Evolutionary conservation across 1,284 basidiomycete species (phyloP).

Genomic region (Vanrija humicola): DNA sequence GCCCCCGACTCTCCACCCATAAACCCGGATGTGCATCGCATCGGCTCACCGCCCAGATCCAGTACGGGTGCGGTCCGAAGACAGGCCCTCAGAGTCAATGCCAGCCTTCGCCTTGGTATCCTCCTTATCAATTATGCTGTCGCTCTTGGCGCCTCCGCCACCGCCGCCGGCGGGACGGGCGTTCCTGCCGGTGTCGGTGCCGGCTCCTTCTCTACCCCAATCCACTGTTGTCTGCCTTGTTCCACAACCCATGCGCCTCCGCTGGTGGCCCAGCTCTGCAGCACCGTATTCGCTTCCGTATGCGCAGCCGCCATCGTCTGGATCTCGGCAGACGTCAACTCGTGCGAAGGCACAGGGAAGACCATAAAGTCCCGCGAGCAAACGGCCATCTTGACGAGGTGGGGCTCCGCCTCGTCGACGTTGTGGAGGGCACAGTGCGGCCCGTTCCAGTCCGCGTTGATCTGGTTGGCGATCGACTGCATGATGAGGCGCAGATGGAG

Average conservation of each 20-base stretch:
- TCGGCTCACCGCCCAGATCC: too few species aligned
- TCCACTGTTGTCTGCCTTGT: conserved; percentile 17
- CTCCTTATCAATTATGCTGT: too few species aligned
- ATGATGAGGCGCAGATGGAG: conserved; percentile 50
- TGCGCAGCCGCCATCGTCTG: conserved; percentile 65
- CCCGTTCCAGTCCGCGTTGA: conserved; percentile 43
- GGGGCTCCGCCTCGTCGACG: conserved; percentile 59
- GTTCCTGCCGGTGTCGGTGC: not conserved
- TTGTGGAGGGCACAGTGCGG: conserved; percentile 3
- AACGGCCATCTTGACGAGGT: conserved; percentile 54
- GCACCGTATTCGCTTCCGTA: conserved; percentile 64
- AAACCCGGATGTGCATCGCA: too few species aligned
- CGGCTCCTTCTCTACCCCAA: conserved; percentile 23
- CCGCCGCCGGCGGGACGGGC: too few species aligned
- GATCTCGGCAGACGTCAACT: conserved; percentile 33
- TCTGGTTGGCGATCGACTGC: conserved; percentile 44
- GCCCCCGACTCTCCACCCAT: too few species aligned
- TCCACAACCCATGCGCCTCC: conserved; percentile 30
- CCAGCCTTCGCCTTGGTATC: too few species aligned
- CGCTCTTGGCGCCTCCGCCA: too few species aligned
- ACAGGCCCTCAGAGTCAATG: too few species aligned
- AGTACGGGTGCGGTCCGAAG: too few species aligned
- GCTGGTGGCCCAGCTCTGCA: conserved; percentile 40
- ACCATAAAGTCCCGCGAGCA: conserved; percentile 68
- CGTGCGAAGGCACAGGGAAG: conserved; percentile 54